Evolutionary conservation across 805 yeast genomes (phyloP), one percentile per base, ranked within the genome.

Genomic region (Yarrowia sp.): DNA sequence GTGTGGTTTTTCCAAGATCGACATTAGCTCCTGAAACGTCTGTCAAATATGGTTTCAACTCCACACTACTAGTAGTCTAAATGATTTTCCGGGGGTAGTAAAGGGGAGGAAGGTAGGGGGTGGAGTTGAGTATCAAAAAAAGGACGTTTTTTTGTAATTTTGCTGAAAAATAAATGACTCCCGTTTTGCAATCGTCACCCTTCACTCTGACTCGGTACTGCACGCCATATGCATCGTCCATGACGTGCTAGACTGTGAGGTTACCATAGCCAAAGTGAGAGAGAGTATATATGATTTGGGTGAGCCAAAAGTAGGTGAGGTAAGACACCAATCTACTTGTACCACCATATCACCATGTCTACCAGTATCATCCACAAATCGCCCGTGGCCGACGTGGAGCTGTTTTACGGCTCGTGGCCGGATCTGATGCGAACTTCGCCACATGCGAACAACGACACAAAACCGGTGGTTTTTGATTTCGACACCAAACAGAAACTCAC

Each of bases 341-440:
- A 30, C 15, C 19, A 9, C 20, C 19, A 2, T 20, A 2, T 6
- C 40, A 17, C 9, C 50, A 61, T 61, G 66, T 44, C 55, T 12
- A n/a, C n/a, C n/a, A n/a, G n/a, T n/a, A 61, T 61, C 43, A 61
- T 61, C 14, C 66, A 61, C 66, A 44, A 46, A 61, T 46, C 66
- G 36, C 66, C 66, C 3, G 44, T 61, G 0, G 9, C 19, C 1
- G 55, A 61, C 38, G 55, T 61, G 15, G 12, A 34, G 3, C 55
- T 61, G 2, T 47, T 46, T 4, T 61, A 46, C 46, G 66, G 66
- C 24, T 61, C 66, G 3, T 61, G 66, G 66, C 66, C 66, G 13
- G 66, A 61, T 46, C 38, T 61, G 8, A 61, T 61, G 66, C 33
- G 66, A 36, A 61, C 66, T 0, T 46, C 55, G 5, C 44, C 55